Evolutionary conservation across 1,284 basidiomycete genomes (phyloP).

Genomic region (Golubevia pallescens): DNA sequence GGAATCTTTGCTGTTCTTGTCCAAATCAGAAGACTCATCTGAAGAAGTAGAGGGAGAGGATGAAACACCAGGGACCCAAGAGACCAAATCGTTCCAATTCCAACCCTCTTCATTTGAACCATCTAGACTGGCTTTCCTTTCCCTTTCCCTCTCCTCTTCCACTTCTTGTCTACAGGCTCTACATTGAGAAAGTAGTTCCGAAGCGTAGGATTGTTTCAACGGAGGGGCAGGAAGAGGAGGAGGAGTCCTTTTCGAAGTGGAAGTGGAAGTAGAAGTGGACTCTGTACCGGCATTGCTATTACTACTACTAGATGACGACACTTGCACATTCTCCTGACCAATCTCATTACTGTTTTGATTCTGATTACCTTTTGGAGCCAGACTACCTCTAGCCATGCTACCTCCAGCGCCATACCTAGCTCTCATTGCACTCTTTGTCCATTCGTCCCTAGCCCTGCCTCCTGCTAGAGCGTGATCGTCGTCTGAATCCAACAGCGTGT

Average conservation of each 20-base stretch:
- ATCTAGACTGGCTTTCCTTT: constrained; percentile 10
- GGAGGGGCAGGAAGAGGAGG: constrained; percentile 16
- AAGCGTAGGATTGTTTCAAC: constrained; percentile 42
- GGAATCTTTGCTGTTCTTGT: too few species aligned
- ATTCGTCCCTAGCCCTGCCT: constrained; percentile 56
- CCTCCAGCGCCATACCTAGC: constrained; percentile 58
- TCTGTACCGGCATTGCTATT: constrained; percentile 1
- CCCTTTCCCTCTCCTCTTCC: constrained; percentile 25
- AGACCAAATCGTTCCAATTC: too few species aligned
- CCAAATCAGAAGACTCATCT: too few species aligned
- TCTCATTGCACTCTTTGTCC: constrained; percentile 53
- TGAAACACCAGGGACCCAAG: too few species aligned
- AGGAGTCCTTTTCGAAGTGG: constrained; percentile 3
- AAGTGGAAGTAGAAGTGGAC: background rate
- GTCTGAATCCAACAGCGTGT: constrained; percentile 52
- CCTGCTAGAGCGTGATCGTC: constrained; percentile 52
- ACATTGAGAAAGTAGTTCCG: constrained; percentile 56
- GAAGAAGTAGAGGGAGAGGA: too few species aligned
- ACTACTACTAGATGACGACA: background rate
- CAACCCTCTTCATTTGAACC: background rate
- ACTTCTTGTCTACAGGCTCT: constrained; percentile 46
- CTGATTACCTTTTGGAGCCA: constrained; percentile 19
- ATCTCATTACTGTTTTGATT: background rate
- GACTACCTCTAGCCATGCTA: constrained; percentile 41
- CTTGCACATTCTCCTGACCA: constrained; percentile 5